Conservation (phyloP, 2,329 filamentous ascomycete genomes). For the Coleophoma cylindrospora region DNA sequence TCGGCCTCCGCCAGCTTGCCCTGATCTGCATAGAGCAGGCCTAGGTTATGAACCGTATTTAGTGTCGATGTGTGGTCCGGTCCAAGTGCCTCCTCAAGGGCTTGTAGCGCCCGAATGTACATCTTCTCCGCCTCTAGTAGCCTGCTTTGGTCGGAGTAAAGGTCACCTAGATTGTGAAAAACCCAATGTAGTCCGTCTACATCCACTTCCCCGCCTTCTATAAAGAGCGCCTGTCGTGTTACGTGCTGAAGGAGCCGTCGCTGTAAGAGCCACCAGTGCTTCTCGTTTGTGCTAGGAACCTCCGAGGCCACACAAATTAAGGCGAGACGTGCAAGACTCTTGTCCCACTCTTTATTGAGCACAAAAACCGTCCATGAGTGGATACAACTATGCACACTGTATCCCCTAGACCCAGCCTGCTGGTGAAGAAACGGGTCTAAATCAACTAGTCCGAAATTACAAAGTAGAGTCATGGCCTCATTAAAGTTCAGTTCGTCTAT, state of each 20-base stretch:
- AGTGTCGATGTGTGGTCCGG: constrained; percentile 18
- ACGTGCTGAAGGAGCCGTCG: too few species aligned
- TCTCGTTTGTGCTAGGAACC: too few species aligned
- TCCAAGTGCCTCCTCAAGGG: constrained; percentile 15
- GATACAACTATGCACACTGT: constrained; percentile 9
- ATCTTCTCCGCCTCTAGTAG: constrained; percentile 1
- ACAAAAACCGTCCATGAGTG: too few species aligned
- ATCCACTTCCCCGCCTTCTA: constrained; percentile 7
- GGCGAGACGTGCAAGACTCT: neutral
- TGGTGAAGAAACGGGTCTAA: too few species aligned
- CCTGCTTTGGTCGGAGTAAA: constrained; percentile 4
- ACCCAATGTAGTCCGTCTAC: constrained; percentile 2
- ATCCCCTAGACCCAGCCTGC: too few species aligned
- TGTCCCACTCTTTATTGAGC: constrained; percentile 3
- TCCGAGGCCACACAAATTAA: too few species aligned
- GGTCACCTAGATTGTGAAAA: constrained; percentile 2
- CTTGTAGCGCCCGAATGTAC: constrained; percentile 7
- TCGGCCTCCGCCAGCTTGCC: neutral
- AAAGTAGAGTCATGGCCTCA: too few species aligned
- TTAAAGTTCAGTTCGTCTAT: too few species aligned
- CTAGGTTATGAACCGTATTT: constrained; percentile 18
- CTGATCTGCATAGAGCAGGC: constrained; percentile 14
- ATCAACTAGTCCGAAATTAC: too few species aligned
- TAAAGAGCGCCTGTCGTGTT: neutral
- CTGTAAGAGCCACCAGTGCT: too few species aligned